Conservation (phyloP, 2,329 filamentous ascomycete genomes). For the Colletotrichum acutatum region DNA sequence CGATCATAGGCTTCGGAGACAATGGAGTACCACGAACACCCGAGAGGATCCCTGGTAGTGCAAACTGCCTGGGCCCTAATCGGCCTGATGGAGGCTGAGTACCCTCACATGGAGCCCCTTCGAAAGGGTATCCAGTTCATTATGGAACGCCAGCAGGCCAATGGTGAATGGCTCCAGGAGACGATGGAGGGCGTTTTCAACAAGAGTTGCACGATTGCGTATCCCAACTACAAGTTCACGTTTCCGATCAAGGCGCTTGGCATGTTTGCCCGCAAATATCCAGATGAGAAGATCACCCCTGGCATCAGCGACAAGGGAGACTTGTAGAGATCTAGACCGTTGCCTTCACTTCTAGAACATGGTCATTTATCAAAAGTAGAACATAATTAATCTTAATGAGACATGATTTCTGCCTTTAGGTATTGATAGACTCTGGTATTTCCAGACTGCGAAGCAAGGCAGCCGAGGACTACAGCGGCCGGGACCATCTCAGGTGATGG, state of each 20-base stretch:
- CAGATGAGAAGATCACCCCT: conserved; percentile 65
- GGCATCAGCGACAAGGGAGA: conserved; percentile 28
- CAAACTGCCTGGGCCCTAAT: conserved; percentile 94
- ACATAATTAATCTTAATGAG: conserved; percentile 20
- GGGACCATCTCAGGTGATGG: no score
- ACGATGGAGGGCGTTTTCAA: conserved; percentile 99
- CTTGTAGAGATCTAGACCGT: not conserved
- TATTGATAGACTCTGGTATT: not conserved
- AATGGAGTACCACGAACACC: conserved; percentile 79
- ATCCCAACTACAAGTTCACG: conserved; percentile 98
- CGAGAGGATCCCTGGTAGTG: conserved; percentile 84
- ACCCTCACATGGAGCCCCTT: conserved; percentile 79
- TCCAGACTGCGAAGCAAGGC: not conserved
- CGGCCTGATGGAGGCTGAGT: conserved; percentile 83
- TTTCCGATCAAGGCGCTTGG: conserved; percentile 95
- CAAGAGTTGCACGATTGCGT: conserved; percentile 99
- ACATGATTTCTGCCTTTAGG: not conserved
- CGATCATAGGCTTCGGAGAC: conserved; percentile 75
- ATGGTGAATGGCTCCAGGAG: conserved; percentile 96
- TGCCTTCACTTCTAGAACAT: not conserved
- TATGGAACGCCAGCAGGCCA: conserved; percentile 84
- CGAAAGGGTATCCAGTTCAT: conserved; percentile 81
- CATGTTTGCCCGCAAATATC: conserved; percentile 82
- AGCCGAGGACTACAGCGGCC: not conserved
- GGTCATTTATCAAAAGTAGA: not conserved